phyloP scores from a whole-genome alignment of 768 basidiomycete genomes.

The Daedaleopsis nitida region DNA sequence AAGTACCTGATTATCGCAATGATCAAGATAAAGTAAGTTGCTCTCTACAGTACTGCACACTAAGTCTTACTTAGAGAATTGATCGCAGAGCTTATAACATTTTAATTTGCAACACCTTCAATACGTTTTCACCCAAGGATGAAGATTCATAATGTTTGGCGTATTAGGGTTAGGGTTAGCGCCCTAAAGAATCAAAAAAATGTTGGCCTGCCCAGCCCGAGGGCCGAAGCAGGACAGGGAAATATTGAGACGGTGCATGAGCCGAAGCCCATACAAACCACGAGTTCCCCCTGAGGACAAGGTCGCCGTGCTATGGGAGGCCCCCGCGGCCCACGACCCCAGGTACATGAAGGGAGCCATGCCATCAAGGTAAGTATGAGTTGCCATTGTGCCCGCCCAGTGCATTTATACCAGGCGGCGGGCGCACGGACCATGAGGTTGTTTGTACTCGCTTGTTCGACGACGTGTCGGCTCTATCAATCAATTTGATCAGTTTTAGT shows the following conservation, averaged over 20 bases:
- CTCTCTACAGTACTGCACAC: too few relatives aligned
- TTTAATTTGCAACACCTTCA: too few relatives aligned
- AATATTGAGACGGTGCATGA: conserved; percentile 36
- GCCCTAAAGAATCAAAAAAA: conserved; percentile 7
- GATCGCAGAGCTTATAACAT: too few relatives aligned
- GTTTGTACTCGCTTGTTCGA: conserved; percentile 9
- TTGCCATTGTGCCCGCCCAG: background rate
- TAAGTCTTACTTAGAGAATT: too few relatives aligned
- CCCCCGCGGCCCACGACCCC: conserved; percentile 37
- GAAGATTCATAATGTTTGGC: too few relatives aligned
- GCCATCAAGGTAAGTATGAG: conserved; percentile 37
- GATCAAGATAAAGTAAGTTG: too few relatives aligned
- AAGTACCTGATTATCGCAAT: too few relatives aligned
- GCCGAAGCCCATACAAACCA: conserved; percentile 44
- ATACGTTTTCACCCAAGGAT: too few relatives aligned
- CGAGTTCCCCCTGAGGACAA: conserved; percentile 47
- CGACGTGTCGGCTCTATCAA: too few relatives aligned
- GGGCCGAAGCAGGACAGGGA: conserved; percentile 26
- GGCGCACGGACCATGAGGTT: conserved; percentile 20
- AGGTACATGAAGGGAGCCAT: conserved; percentile 36
- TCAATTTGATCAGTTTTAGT: too few relatives aligned
- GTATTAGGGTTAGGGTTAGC: conserved; percentile 24
- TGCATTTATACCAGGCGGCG: background rate
- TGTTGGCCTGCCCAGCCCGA: conserved; percentile 25
- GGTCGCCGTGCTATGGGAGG: conserved; percentile 55